Percentiles rank a stretch among this genome's conserved stretches.
Conservation (phyloP, 805 yeast species). For the Dipodascopsis uninucleata region DNA sequence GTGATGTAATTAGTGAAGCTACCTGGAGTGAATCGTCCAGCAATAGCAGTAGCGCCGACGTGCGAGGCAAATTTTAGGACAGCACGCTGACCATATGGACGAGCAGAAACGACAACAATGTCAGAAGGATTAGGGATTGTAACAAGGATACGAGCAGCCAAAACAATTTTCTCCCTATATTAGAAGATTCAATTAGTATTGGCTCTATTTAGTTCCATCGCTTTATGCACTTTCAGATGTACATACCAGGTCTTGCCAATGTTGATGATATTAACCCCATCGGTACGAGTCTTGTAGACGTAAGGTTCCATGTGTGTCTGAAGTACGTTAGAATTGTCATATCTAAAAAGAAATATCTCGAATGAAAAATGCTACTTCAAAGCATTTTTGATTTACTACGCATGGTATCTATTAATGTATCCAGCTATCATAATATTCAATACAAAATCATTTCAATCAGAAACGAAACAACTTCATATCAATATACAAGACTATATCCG, state of each 20-base stretch:
- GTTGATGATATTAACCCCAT: slow-evolving; percentile 98
- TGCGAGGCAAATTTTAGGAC: slow-evolving; percentile 98
- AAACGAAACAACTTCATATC: no score
- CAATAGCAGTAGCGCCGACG: slow-evolving; percentile 99
- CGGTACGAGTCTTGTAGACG: slow-evolving; percentile 98
- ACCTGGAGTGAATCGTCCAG: slow-evolving; percentile 99
- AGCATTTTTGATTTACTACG: no score
- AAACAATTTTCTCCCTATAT: slow-evolving; percentile 78
- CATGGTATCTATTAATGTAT: no score
- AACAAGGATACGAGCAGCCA: slow-evolving; percentile 99
- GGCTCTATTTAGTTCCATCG: background rate
- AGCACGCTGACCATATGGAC: slow-evolving; percentile 99
- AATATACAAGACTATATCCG: no score
- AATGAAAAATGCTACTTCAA: no score
- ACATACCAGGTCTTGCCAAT: slow-evolving; percentile 91
- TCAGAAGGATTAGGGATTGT: slow-evolving; percentile 98
- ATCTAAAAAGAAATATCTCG: no score
- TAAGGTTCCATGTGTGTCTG: slow-evolving; percentile 90
- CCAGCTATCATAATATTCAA: no score
- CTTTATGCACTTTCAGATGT: background rate
- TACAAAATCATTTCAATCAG: no score
- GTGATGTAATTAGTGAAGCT: slow-evolving; percentile 99
- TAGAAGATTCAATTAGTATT: background rate
- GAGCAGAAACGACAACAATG: slow-evolving; percentile 97
- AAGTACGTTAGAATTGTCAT: no score